A percentile compares a stretch with the other conserved stretches of the same genome.
Evolutionary conservation across 768 basidiomycete species (phyloP).

Genomic region (Asterophora lycoperdoides): DNA sequence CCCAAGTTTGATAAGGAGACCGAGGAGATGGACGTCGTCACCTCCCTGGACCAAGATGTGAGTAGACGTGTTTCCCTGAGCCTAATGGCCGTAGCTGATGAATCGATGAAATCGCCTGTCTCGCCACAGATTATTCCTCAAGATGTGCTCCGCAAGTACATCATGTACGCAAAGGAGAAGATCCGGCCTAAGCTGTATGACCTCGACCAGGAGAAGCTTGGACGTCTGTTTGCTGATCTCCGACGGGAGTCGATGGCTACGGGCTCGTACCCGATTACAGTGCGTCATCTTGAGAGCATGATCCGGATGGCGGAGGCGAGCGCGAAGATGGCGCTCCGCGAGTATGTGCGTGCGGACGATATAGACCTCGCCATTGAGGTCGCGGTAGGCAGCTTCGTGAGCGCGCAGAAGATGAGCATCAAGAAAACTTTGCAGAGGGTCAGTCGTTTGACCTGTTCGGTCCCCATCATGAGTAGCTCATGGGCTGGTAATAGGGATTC

Average conservation of each 20-base stretch:
- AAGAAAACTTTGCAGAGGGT: conserved; percentile 97
- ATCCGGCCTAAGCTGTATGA: conserved; percentile 91
- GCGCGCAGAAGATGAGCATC: conserved; percentile 95
- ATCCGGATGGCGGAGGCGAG: conserved; percentile 99
- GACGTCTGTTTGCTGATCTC: conserved; percentile 91
- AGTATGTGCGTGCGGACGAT: conserved; percentile 94
- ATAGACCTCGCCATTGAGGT: conserved; percentile 97
- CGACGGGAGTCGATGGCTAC: conserved; percentile 95
- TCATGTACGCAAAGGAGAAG: conserved; percentile 96
- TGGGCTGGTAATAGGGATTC: conserved; percentile 61
- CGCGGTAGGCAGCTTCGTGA: conserved; percentile 92
- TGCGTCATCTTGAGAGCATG: conserved; percentile 97
- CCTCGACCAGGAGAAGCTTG: conserved; percentile 92
- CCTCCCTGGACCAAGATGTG: conserved; percentile 86
- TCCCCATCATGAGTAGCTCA: not conserved
- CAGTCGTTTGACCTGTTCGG: conserved; percentile 23
- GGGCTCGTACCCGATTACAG: conserved; percentile 98
- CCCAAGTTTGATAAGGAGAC: conserved; percentile 82
- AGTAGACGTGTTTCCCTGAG: conserved; percentile 23
- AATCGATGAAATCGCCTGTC: not conserved
- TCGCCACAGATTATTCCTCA: conserved; percentile 84
- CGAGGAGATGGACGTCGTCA: conserved; percentile 94
- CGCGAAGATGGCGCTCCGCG: conserved; percentile 96
- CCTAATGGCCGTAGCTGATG: not conserved
- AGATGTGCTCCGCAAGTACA: conserved; percentile 94